phyloP scores from a whole-genome alignment of 768 basidiomycete species.

The Russula brevipes region DNA sequence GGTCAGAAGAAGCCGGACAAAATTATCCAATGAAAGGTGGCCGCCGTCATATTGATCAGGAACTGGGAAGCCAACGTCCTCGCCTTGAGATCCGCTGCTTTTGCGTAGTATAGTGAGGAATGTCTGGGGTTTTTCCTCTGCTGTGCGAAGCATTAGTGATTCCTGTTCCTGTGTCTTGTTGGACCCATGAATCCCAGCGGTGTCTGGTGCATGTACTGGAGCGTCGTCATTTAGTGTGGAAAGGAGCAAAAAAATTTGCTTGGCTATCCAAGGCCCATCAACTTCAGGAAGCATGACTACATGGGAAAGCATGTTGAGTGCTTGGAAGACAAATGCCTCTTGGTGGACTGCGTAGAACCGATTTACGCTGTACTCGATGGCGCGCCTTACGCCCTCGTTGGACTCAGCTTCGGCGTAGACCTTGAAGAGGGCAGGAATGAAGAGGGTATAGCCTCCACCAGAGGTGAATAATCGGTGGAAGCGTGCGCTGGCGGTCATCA shows the following conservation, averaged over 20 bases:
- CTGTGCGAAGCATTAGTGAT: constrained; percentile 60
- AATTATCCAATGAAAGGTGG: constrained; percentile 54
- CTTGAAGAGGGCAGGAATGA: constrained; percentile 69
- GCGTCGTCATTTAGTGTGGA: constrained; percentile 47
- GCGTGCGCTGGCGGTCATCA: constrained; percentile 71
- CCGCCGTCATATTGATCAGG: constrained; percentile 58
- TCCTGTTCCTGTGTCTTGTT: constrained; percentile 66
- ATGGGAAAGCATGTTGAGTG: constrained; percentile 56
- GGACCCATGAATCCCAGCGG: constrained; percentile 60
- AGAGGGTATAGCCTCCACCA: constrained; percentile 65
- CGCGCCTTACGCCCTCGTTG: constrained; percentile 53
- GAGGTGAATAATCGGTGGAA: constrained; percentile 73
- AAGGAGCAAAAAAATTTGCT: constrained; percentile 54
- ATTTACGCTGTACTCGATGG: constrained; percentile 66
- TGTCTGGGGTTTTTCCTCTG: constrained; percentile 69
- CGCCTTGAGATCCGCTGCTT: constrained; percentile 29
- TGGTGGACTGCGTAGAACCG: constrained; percentile 71
- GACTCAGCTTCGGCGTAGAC: constrained; percentile 58
- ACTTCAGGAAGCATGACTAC: constrained; percentile 46
- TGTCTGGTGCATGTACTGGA: constrained; percentile 43
- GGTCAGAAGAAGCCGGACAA: constrained; percentile 68
- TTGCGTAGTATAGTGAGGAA: constrained; percentile 53
- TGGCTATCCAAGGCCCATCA: constrained; percentile 49
- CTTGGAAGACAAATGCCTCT: constrained; percentile 71
- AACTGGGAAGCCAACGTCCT: constrained; percentile 34